These are phyloP conservation scores for Boletus semigastroideus DNA, from an alignment of 1,284 basidiomycete species.

Conservation along the genomic window DNA sequence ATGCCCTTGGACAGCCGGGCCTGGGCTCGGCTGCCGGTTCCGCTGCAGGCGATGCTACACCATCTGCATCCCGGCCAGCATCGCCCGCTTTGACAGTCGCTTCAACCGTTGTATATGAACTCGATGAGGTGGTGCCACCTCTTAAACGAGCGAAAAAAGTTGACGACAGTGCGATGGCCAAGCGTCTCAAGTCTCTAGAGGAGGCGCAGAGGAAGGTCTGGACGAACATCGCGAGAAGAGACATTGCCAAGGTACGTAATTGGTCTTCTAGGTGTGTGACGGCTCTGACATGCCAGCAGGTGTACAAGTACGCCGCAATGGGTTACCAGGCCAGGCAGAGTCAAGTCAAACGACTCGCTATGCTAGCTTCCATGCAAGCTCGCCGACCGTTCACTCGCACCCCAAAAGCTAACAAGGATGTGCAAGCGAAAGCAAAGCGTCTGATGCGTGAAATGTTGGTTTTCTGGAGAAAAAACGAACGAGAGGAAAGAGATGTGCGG, in stretches of 20 bases:
- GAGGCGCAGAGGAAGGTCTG: slow-evolving; percentile 86
- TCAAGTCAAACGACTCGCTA: slow-evolving; percentile 78
- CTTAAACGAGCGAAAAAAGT: slow-evolving; percentile 73
- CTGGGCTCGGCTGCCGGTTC: slow-evolving; percentile 57
- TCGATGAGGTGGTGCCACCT: slow-evolving; percentile 65
- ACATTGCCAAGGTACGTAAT: slow-evolving; percentile 71
- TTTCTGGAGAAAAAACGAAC: slow-evolving; percentile 98
- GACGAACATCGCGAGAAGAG: slow-evolving; percentile 79
- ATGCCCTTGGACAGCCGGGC: slow-evolving; percentile 50
- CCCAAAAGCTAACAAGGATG: slow-evolving; percentile 84
- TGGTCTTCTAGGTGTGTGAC: neutral
- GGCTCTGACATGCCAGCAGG: slow-evolving; percentile 44
- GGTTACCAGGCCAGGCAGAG: slow-evolving; percentile 64
- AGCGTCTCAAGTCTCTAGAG: slow-evolving; percentile 74
- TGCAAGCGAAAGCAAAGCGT: slow-evolving; percentile 84
- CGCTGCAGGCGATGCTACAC: slow-evolving; percentile 54
- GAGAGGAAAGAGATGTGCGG: slow-evolving; percentile 90
- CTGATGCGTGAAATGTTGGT: slow-evolving; percentile 94
- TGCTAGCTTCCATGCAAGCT: slow-evolving; percentile 76
- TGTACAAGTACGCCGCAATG: slow-evolving; percentile 74
- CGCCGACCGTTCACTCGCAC: slow-evolving; percentile 79
- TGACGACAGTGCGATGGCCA: slow-evolving; percentile 67
- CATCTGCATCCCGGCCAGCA: slow-evolving; percentile 55
- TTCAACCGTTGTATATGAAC: slow-evolving; percentile 63
- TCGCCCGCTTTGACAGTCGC: slow-evolving; percentile 59